phyloP scores from a whole-genome alignment of 805 yeast genomes.

The Sugiyamaella marilandica region DNA sequence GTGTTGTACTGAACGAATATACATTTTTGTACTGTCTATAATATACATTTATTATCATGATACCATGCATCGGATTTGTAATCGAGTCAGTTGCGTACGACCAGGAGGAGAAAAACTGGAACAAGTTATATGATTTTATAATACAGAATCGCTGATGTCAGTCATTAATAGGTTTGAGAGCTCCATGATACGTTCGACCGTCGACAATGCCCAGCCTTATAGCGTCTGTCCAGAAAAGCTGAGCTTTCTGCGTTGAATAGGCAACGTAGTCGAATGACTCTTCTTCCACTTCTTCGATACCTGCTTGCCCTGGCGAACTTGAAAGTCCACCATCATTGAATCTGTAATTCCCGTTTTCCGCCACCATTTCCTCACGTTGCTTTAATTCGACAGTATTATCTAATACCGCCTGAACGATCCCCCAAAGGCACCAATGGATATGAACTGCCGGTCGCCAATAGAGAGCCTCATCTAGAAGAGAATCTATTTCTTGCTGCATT shows the following conservation, averaged over 20 bases:
- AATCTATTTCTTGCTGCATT: slow-evolving; percentile 44
- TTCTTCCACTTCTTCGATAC: slow-evolving; percentile 34
- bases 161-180: slow-evolving; percentile 7
- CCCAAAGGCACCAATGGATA: slow-evolving; percentile 88
- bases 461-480: slow-evolving; percentile 58
- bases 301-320: slow-evolving; percentile 15
- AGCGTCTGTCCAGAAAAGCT: slow-evolving; percentile 70
- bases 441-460: slow-evolving; percentile 80
- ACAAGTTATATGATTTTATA: too few species aligned
- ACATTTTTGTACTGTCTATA: background rate
- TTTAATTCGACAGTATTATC: slow-evolving; percentile 40
- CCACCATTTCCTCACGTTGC: slow-evolving; percentile 29
- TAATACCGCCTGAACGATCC: slow-evolving; percentile 69
- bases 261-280: slow-evolving; percentile 75
- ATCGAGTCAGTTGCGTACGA: too few species aligned
- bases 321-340: slow-evolving; percentile 23
- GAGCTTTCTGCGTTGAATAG: slow-evolving; percentile 72
- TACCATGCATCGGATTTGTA: too few species aligned
- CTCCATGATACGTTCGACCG: slow-evolving; percentile 32
- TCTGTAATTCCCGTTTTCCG: slow-evolving; percentile 38
- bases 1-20: background rate
- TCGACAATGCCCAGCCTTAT: slow-evolving; percentile 51
- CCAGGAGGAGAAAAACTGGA: too few species aligned
- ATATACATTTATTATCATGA: too few species aligned
- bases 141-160: background rate